Base-by-base conservation (phyloP, 176 grass and related monocot genomes). In the Otatea glauca region DNA sequence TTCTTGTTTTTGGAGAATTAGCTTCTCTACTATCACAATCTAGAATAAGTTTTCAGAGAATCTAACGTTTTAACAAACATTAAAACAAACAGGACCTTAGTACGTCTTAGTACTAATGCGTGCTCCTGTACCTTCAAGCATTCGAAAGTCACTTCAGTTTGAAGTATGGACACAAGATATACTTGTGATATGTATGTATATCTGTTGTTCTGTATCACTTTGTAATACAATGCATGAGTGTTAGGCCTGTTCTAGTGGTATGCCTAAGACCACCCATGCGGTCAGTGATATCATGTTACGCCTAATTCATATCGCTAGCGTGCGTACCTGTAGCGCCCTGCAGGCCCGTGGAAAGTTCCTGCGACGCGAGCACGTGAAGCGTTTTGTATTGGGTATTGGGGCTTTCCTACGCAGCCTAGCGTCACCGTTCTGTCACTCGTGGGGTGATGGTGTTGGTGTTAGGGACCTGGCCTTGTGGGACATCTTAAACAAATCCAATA, bases 371-470 rank as follows among this genome's bases (percentile, higher is more conserved):
- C 60, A 80, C 67, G 87, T 29, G 59, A 41, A 84, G 59, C 60
- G 42, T 34, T 0, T 13, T 13, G 56, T 14, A 38, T 39, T 14
- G 35, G 3, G n/a, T n/a, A n/a, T n/a, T n/a, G n/a, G n/a, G 88
- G 48, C 25, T 73, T n/a, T 51, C 78, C 78, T 9, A 63, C 83
- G 78, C 72, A 72, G 56, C 78, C 65, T 32, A 42, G 59, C 84
- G 79, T 90, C 88, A 83, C 21, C 65, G 21, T 56, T 47, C 4
- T 49, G 78, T 82, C 88, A 44, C 65, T 60, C 78, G 65, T 55
- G 65, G 65, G 61, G 16, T 38, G 21, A 29, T 81, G 17, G 14
- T 41, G 58, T 51, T 4, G 42, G 38, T 29, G 68, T 10, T 53
- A 21, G 13, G 44, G 25, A 15, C 27, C 34, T 17, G 20, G 25